Percentiles rank a stretch among this genome's conserved stretches.
Conservation (phyloP, 2,329 filamentous ascomycete genomes). For the Cladophialophora psammophila region DNA sequence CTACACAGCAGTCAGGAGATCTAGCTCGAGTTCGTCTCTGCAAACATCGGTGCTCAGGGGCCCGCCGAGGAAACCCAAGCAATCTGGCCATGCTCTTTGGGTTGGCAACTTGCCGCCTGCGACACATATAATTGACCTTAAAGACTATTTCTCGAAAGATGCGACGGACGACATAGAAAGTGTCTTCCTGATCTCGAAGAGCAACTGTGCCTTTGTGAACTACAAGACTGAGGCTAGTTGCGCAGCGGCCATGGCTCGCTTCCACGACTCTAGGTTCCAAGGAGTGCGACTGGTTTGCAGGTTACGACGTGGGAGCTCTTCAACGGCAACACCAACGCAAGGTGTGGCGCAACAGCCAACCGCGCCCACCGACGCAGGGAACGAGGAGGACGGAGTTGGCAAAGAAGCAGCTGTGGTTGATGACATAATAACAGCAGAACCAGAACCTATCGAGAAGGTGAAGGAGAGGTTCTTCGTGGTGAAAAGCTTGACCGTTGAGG, state of each 20-base stretch:
- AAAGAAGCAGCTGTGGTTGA: conserved; percentile 17
- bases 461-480: conserved; percentile 88
- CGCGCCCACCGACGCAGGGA: conserved; percentile 31
- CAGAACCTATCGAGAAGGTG: conserved; percentile 43
- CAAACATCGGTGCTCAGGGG: conserved; percentile 60
- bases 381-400: conserved; percentile 9
- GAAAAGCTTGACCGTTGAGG: conserved; percentile 90
- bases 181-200: conserved; percentile 93
- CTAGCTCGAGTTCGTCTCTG: conserved; percentile 40
- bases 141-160: conserved; percentile 86
- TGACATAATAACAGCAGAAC: conserved; percentile 35
- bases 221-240: conserved; percentile 83
- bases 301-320: conserved; percentile 66
- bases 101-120: conserved; percentile 91
- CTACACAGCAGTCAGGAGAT: conserved; percentile 30
- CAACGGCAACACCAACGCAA: conserved; percentile 52
- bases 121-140: conserved; percentile 81
- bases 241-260: conserved; percentile 76
- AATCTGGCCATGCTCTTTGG: conserved; percentile 89
- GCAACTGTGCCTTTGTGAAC: conserved; percentile 96
- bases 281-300: conserved; percentile 86
- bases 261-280: conserved; percentile 91
- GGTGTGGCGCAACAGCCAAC: conserved; percentile 56
- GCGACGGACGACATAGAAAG: conserved; percentile 80
- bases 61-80: conserved; percentile 71